Percentiles rank a stretch among this genome's conserved stretches.
phyloP scores from a whole-genome alignment of 768 basidiomycete species.

The Tricholoma bakamatsutake region DNA sequence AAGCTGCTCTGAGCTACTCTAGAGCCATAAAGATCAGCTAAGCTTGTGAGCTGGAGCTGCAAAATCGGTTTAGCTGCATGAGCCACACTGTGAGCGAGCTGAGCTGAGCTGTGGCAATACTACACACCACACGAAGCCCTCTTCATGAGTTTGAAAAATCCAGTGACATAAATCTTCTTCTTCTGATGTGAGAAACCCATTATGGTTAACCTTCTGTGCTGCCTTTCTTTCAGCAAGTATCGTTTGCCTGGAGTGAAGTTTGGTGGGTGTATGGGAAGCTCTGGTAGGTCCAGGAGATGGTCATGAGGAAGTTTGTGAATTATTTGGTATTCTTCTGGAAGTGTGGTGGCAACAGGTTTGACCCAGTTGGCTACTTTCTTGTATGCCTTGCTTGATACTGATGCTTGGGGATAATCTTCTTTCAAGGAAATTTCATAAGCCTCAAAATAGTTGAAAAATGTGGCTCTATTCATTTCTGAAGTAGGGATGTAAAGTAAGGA shows the following conservation, averaged over 20 bases:
- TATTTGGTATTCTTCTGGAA: slow-evolving; percentile 5
- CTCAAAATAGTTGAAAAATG: background rate
- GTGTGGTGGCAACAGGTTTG: background rate
- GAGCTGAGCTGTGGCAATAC: no score
- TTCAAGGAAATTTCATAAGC: background rate
- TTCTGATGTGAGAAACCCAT: background rate
- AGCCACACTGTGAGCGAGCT: no score
- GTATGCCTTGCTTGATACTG: background rate
- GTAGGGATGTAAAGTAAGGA: background rate
- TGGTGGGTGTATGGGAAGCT: slow-evolving; percentile 1
- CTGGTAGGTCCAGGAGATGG: slow-evolving; percentile 5
- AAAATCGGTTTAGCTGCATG: no score
- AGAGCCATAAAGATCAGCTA: no score
- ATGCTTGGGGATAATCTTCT: background rate
- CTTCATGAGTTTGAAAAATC: background rate
- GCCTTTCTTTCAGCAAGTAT: background rate
- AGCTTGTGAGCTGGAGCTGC: no score
- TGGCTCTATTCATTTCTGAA: background rate
- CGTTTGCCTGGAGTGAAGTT: slow-evolving; percentile 7
- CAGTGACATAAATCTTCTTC: background rate
- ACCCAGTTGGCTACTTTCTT: slow-evolving; percentile 1
- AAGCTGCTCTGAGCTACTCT: no score
- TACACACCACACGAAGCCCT: background rate
- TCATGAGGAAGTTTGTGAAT: slow-evolving; percentile 6
- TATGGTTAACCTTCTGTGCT: background rate